These are phyloP conservation scores for Candida maris DNA, from an alignment of 805 yeast species.

Conservation along the genomic window DNA sequence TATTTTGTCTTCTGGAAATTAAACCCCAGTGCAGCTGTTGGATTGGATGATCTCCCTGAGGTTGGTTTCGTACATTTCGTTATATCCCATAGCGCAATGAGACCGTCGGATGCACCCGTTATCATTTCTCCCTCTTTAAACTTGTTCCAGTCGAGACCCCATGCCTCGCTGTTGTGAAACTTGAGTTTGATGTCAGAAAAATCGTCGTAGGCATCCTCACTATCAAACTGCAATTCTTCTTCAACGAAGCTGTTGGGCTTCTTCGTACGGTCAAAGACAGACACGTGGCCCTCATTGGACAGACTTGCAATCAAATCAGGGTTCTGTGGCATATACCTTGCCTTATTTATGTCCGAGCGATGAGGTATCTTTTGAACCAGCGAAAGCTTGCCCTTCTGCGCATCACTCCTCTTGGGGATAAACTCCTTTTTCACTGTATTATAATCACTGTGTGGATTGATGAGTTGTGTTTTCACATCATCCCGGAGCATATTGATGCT, in stretches of 20 bases:
- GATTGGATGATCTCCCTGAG: conserved; percentile 8
- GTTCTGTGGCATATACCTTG: conserved; percentile 77
- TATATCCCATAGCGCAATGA: conserved; percentile 66
- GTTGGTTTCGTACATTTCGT: conserved; percentile 31
- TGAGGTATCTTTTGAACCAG: conserved; percentile 59
- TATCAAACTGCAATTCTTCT: conserved; percentile 11
- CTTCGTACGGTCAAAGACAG: conserved; percentile 78
- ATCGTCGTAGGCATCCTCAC: conserved; percentile 13
- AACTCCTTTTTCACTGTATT: conserved; percentile 35
- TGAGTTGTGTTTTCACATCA: conserved; percentile 6
- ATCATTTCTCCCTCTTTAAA: conserved; percentile 56
- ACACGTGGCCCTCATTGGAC: conserved; percentile 60
- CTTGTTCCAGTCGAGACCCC: conserved; percentile 74
- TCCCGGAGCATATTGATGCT: conserved; percentile 14
- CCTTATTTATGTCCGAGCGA: conserved; percentile 68
- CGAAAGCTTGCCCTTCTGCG: conserved; percentile 9
- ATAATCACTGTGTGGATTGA: conserved; percentile 31
- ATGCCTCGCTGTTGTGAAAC: conserved; percentile 49
- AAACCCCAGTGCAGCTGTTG: conserved; percentile 2
- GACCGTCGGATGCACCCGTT: conserved; percentile 62
- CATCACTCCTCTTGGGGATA: conserved; percentile 12
- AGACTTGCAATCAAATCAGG: conserved; percentile 77
- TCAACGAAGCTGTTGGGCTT: conserved; percentile 51
- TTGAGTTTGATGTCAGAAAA: conserved; percentile 24
- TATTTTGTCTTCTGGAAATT: conserved; percentile 10